Conservation (phyloP, 176 grass and related monocot genomes). For the Ananas comosus region DNA sequence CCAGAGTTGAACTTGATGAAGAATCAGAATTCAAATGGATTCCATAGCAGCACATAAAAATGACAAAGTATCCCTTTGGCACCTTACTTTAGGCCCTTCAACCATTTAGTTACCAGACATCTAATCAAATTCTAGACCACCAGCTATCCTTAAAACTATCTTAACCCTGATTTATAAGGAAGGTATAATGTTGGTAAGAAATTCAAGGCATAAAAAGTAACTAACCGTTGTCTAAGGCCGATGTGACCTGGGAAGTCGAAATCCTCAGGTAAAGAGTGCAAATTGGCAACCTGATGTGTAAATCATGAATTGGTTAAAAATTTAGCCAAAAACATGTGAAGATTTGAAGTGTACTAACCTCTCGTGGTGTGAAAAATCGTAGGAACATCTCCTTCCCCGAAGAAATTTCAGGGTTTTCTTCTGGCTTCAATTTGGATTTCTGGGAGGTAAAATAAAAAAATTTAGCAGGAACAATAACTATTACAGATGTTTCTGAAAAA, state of each 20-base stretch:
- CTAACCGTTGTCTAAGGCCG: constrained; percentile 73
- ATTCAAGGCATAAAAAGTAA: constrained; percentile 8
- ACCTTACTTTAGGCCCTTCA: too few species aligned
- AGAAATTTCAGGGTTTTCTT: constrained; percentile 46
- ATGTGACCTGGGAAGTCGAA: constrained; percentile 58
- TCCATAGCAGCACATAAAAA: too few species aligned
- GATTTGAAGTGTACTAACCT: constrained; percentile 27
- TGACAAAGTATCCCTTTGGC: too few species aligned
- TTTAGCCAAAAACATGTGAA: not conserved
- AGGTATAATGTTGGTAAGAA: not conserved
- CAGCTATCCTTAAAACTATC: too few species aligned
- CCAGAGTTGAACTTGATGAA: not conserved
- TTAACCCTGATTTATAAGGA: too few species aligned
- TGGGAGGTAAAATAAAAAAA: not conserved
- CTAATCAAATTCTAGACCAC: too few species aligned
- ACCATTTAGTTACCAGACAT: too few species aligned
- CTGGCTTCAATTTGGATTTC: constrained; percentile 33
- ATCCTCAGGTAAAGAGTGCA: constrained; percentile 77
- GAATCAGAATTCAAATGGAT: too few species aligned
- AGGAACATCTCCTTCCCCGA: constrained; percentile 55
- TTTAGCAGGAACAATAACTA: not conserved
- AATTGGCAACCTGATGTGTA: constrained; percentile 75
- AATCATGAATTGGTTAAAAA: constrained; percentile 14
- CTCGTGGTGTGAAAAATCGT: constrained; percentile 74
- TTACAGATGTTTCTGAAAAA: not conserved